Conservation (phyloP, 2,329 filamentous ascomycete genomes). For the Botrytis fabae region DNA sequence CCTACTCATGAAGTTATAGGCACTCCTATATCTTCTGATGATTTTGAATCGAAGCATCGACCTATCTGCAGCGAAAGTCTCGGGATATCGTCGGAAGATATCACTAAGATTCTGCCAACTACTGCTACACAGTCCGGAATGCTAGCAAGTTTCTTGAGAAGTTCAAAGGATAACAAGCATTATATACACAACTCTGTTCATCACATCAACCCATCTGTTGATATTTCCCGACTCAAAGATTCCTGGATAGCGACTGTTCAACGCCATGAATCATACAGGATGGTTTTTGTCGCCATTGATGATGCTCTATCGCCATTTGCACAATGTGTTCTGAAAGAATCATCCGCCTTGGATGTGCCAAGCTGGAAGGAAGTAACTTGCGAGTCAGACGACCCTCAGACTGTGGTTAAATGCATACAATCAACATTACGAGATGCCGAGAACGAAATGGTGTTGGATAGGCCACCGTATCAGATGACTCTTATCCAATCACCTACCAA, state of each 20-base stretch:
- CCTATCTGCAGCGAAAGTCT: neutral
- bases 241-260: neutral
- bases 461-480: neutral
- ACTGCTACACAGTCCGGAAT: constrained; percentile 19
- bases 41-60: neutral
- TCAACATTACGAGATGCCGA: constrained; percentile 1
- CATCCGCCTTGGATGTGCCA: neutral
- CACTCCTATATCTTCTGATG: neutral
- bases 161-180: neutral
- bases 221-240: neutral
- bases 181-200: constrained; percentile 18
- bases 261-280: constrained; percentile 12
- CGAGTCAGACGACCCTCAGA: neutral
- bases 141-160: constrained; percentile 10
- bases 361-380: neutral
- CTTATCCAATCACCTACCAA: constrained; percentile 1
- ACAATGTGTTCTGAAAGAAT: constrained; percentile 11
- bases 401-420: neutral
- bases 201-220: neutral
- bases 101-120: constrained; percentile 7
- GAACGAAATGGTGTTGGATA: neutral
- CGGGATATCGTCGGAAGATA: neutral
- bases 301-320: constrained; percentile 12
- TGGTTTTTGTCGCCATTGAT: constrained; percentile 3
- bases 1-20: neutral